Base-by-base conservation (phyloP, 2,329 filamentous ascomycete genomes). In the Coniochaeta pulveracea region DNA sequence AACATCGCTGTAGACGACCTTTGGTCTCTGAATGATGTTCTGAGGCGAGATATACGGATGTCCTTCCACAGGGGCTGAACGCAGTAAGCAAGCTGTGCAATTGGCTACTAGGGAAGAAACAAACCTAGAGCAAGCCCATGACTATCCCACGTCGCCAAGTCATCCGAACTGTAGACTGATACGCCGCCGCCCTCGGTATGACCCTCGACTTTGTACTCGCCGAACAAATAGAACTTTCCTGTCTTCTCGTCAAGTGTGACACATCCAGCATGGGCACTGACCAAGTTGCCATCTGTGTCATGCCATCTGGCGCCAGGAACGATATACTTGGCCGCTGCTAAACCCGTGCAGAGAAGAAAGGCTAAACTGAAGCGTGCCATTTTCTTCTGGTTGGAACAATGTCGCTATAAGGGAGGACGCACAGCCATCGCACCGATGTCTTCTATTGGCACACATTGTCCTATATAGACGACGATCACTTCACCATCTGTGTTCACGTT, bases 181-280 rank as follows among this genome's bases (percentile, higher is more conserved):
- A 78, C 53, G 12, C 73, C 73, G 0, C 69, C 73, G 8, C 73
- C 73, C 44, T 78, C 73, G 6, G 58, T 60, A 39, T 72, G 68
- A 0, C 63, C 69, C 41, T 76, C 49, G 9, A 61, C 52, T 51
- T 78, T 78, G 52, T 74, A 69, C 46, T 78, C 73, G 22, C 73
- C 73, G 36, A 76, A 77, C 60, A 64, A 66, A 52, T 65, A 77
- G 47, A 73, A 78, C 38, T 61, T 69, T 11, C 65, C 65, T 0
- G 61, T 61, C 5, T 61, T 58, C 24, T 65, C 50, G 25, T 76
- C 69, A 0, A 68, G 47, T 0, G 63, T 63, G 6, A 78, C 56
- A 10, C 64, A 65, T 1, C 73, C 73, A 2, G 73, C 74, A 45
- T 79, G 73, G 1, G 72, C 72, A 34, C 74, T 77, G 34, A 77